Evolutionary conservation across 257 asterid genomes (phyloP).

Genomic region (Vinca minor): DNA sequence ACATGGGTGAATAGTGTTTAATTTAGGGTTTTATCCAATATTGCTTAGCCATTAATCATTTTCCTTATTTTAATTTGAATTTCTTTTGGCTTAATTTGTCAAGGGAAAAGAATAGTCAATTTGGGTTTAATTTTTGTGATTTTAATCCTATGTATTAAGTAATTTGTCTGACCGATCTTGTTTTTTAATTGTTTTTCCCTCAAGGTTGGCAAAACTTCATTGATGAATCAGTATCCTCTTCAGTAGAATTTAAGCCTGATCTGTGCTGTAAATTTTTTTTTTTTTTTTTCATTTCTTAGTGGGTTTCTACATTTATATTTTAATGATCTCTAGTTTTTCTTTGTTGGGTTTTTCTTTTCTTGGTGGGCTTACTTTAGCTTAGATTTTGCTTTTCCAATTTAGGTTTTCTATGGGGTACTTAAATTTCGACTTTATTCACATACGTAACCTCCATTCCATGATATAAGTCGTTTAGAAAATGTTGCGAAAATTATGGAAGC

Average conservation of each 20-base stretch:
- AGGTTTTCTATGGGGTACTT: not conserved
- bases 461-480: no score
- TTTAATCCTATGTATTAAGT: not conserved
- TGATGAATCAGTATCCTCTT: constrained; percentile 96
- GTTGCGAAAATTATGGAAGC: no score
- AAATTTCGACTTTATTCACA: no score
- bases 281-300: no score
- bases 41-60: no score
- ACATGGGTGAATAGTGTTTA: no score
- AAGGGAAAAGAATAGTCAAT: not conserved
- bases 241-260: constrained; percentile 5
- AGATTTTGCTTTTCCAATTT: not conserved
- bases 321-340: not conserved
- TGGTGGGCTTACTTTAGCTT: not conserved
- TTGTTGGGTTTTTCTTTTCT: constrained; percentile 1
- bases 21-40: no score
- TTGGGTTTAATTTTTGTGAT: not conserved
- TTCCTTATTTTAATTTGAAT: not conserved
- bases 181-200: constrained; percentile 11
- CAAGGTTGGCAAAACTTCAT: constrained; percentile 98
- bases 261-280: not conserved
- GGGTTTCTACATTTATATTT: not conserved
- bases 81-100: not conserved
- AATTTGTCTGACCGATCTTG: constrained; percentile 7
- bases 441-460: no score